A percentile compares a stretch with the other conserved stretches of the same genome.
phyloP scores from a whole-genome alignment of 495 filamentous ascomycete species.

The Hypoxylon crocopeplum region DNA sequence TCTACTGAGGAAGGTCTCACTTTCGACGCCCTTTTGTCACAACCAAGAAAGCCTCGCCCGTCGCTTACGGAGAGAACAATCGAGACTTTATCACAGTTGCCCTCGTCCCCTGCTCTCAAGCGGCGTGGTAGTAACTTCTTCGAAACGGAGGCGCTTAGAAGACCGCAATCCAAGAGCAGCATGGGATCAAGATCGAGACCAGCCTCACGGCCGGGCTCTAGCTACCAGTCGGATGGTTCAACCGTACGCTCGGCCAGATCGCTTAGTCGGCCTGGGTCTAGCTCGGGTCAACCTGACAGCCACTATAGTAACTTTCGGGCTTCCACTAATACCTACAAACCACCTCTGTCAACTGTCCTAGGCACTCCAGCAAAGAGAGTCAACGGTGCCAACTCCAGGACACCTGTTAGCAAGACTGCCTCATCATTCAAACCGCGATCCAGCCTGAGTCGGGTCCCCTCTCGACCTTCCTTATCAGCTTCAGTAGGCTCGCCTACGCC shows the following conservation, averaged over 20 bases:
- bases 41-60: constrained; percentile 38
- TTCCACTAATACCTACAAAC: constrained; percentile 45
- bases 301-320: constrained; percentile 39
- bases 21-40: constrained; percentile 29
- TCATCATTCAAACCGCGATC: constrained; percentile 10
- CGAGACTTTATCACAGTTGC: constrained; percentile 54
- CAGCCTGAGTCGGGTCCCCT: constrained; percentile 29
- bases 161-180: constrained; percentile 47
- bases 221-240: constrained; percentile 51
- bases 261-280: constrained; percentile 51
- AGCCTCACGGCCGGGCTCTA: constrained; percentile 53
- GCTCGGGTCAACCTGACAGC: constrained; percentile 43
- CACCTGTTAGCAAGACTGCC: constrained; percentile 17
- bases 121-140: constrained; percentile 47
- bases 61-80: constrained; percentile 57
- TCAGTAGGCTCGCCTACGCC: constrained; percentile 43
- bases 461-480: constrained; percentile 34
- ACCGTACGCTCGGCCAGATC: constrained; percentile 36
- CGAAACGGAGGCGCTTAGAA: constrained; percentile 29
- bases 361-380: constrained; percentile 41
- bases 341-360: constrained; percentile 45
- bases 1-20: constrained; percentile 33
- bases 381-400: constrained; percentile 36
- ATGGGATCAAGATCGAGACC: constrained; percentile 48
- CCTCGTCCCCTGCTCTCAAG: constrained; percentile 55